These are phyloP conservation scores for Lactarius hengduanensis DNA, from an alignment of 768 basidiomycete species.

Conservation along the genomic window DNA sequence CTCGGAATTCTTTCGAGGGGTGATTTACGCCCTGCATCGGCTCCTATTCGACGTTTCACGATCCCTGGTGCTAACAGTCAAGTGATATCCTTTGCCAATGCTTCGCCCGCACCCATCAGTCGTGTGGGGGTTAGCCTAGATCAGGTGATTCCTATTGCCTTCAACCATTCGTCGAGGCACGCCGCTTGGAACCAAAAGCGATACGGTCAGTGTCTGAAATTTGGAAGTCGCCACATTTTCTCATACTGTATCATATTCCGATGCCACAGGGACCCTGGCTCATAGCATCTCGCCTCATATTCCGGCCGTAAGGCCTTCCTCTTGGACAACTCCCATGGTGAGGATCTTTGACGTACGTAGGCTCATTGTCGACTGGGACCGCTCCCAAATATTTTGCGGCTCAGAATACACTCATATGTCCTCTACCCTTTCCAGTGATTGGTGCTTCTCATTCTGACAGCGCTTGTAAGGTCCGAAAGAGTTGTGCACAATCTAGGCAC, in stretches of 20 bases:
- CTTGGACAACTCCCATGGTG: background rate
- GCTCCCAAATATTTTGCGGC: background rate
- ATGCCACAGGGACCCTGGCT: background rate
- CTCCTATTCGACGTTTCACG: conserved; percentile 1
- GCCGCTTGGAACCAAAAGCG: background rate
- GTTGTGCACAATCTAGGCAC: background rate
- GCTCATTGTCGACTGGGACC: background rate
- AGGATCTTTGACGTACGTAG: background rate
- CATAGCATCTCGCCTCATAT: background rate
- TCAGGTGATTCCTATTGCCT: conserved; percentile 7
- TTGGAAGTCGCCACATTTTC: background rate
- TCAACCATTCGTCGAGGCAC: background rate
- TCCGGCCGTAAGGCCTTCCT: background rate
- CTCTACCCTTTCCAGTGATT: background rate
- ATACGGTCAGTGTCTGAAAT: background rate
- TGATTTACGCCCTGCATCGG: conserved; percentile 1
- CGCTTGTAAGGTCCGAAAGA: background rate
- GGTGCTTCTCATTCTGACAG: background rate
- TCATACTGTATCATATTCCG: background rate
- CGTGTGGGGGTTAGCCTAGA: background rate
- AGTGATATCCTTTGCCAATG: background rate
- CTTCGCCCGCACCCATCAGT: background rate
- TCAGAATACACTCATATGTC: background rate
- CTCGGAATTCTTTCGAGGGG: background rate
- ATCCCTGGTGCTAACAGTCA: background rate